Evolutionary conservation across 2,329 filamentous ascomycete genomes (phyloP).

Genomic region (Aspergillus caelatus): DNA sequence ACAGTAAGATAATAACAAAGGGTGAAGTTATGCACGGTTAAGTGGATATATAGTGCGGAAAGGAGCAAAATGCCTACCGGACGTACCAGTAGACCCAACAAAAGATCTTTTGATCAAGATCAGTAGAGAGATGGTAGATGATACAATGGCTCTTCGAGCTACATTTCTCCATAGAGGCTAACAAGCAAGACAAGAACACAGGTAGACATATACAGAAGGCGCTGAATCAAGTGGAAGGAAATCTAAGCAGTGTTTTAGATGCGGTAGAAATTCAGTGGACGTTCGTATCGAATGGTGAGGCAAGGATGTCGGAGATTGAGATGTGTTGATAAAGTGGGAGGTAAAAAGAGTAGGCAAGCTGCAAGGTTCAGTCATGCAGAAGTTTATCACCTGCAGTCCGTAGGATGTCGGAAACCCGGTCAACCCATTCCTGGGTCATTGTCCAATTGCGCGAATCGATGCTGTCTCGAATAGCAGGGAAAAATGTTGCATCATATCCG

Average conservation of each 20-base stretch:
- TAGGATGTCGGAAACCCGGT: conserved; percentile 72
- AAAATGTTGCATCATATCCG: conserved; percentile 67
- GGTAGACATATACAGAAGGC: conserved; percentile 3
- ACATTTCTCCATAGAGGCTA: background rate
- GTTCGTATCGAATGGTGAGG: background rate
- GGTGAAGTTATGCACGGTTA: background rate
- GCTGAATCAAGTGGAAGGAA: conserved; percentile 1
- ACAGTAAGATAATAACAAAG: conserved; percentile 1
- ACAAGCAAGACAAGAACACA: background rate
- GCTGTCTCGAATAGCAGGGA: conserved; percentile 84
- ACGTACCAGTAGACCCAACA: background rate
- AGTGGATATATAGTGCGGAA: background rate
- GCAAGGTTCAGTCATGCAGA: conserved; percentile 32
- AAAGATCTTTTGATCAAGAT: background rate
- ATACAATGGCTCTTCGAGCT: background rate
- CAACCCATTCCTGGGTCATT: conserved; percentile 67
- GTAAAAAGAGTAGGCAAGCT: conserved; percentile 7
- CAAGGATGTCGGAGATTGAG: background rate
- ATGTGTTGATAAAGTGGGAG: background rate
- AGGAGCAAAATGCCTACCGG: background rate
- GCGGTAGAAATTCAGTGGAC: background rate
- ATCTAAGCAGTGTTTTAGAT: background rate
- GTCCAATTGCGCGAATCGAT: conserved; percentile 72
- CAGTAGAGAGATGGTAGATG: background rate
- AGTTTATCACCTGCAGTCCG: conserved; percentile 60